phyloP scores from a whole-genome alignment of 2,329 filamentous ascomycete genomes.

The Colletotrichum tropicicola region DNA sequence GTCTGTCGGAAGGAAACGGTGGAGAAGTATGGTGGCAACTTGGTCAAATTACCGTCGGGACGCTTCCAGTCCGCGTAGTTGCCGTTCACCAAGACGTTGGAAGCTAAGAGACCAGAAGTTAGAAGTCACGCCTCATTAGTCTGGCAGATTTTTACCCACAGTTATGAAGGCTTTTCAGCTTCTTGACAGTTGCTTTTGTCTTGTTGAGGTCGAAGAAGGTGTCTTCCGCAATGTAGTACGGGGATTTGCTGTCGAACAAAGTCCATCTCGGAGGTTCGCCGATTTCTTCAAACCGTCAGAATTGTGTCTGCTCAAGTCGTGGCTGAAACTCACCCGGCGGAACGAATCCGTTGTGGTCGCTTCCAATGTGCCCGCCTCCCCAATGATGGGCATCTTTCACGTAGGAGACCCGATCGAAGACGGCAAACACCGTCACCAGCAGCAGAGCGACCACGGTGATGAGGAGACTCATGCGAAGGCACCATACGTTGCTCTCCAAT shows the following conservation, averaged over 20 bases:
- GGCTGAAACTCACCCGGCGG: not conserved
- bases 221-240: slow-evolving; percentile 13
- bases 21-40: slow-evolving; percentile 15
- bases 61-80: slow-evolving; percentile 18
- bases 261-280: slow-evolving; percentile 15
- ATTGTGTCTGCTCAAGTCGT: no score
- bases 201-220: slow-evolving; percentile 11
- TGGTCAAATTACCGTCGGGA: slow-evolving; percentile 7
- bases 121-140: not conserved
- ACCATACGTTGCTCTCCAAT: slow-evolving; percentile 9
- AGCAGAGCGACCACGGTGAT: not conserved
- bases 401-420: not conserved
- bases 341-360: slow-evolving; percentile 18
- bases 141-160: not conserved
- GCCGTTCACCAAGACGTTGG: slow-evolving; percentile 7
- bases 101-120: not conserved
- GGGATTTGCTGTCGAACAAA: slow-evolving; percentile 1
- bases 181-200: not conserved
- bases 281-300: not conserved
- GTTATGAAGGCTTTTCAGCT: slow-evolving; percentile 14
- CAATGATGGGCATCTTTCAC: not conserved
- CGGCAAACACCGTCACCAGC: not conserved
- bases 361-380: slow-evolving; percentile 9
- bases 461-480: slow-evolving; percentile 8
- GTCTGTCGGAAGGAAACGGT: slow-evolving; percentile 13